Evolutionary conservation across 2,329 filamentous ascomycete genomes (phyloP), one percentile per base, ranked within the genome.

Genomic region (Lachnellula hyalina): DNA sequence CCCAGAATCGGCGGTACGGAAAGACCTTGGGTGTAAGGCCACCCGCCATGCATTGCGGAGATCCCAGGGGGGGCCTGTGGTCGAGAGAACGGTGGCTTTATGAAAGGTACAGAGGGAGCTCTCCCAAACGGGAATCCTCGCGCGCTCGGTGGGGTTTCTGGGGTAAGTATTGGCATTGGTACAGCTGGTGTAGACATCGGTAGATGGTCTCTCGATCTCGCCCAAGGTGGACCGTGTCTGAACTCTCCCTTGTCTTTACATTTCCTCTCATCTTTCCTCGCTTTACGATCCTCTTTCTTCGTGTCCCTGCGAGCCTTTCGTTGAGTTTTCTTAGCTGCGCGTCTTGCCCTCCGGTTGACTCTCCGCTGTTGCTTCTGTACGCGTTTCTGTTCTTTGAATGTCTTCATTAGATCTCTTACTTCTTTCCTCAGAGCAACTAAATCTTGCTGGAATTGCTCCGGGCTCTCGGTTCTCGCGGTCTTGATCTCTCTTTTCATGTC

Each of bases 401-500:
- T 67, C 41, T 71, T 67, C 51, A 71, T 71, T 28, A 83, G 65
- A 3, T 63, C 65, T 60, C 74, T 77, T 53, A 81, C 69, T 51
- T 81, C 73, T 42, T 69, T 70, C 15, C 73, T 67, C 34, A 82
- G 66, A 2, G 65, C 70, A 28, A 67, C 67, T 5, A 71, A 61
- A 36, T 76, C 71, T 44, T 67, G 45, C 49, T 65, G 41, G 32
- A 35, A 25, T 28, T 54, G 50, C 51, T 46, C 19, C 21, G 51
- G 21, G 25, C 41, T 7, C 25, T 53, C 32, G 42, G 56, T 63
- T 55, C 70, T 73, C 14, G 70, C 72, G 1, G 68, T 66, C 52
- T 76, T 76, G 53, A 83, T 73, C 25, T 78, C 71, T 12, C 72
- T 63, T 35, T 68, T 72, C 3, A 78, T 67, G 25, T 70, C 61